Evolutionary conservation across 257 asterid species (phyloP), one percentile per base, ranked within the genome.

Genomic region (Paraleonurus japonicus): DNA sequence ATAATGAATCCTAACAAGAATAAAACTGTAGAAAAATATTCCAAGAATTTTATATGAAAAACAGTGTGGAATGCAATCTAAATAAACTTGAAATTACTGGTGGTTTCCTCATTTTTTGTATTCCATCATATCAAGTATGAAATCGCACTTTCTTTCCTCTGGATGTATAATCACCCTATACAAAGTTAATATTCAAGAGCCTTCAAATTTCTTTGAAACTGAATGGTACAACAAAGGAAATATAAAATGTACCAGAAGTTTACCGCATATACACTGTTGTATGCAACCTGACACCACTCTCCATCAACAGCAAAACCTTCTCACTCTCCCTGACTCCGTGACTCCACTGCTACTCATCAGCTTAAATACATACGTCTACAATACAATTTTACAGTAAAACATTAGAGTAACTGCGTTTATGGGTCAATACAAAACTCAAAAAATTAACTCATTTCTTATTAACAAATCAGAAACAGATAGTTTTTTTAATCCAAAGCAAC

Each of bases 301-400:
- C 99, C 98, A 95, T 88, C 88, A 95, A 83, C 81, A 95, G 72
- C 78, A 95, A 76, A 41, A 88, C 96, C 86, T 95, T 95, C 83
- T 95, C 99, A 66, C 98, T 95, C 85, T 95, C 98, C 99, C 98
- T 0, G 99, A 95, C 73, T 92, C 96, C 2, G 97, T 95, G 69
- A 83, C 81, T 60, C 99, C 98, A 65, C 99, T 95, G 80, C 99
- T 95, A 76, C 90, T 95, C 95, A 92, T 85, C 82, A 95, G 85
- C 88, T 95, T 95, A 73, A 95, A 89, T 83, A 95, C 96, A 77
- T 95, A 95, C 6, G 96, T 95, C 99, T 95, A 85, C 80, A 79
- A 69, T 12, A 64, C 45, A 72, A 53, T 73, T 69, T n/a, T 0
- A 10, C 48, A 23, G 27, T 19, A 13, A 48, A 23, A 47, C 51